Evolutionary conservation across 108 stramenopile genomes (phyloP).

Genomic region (Phaeodactylum tricornutum): DNA sequence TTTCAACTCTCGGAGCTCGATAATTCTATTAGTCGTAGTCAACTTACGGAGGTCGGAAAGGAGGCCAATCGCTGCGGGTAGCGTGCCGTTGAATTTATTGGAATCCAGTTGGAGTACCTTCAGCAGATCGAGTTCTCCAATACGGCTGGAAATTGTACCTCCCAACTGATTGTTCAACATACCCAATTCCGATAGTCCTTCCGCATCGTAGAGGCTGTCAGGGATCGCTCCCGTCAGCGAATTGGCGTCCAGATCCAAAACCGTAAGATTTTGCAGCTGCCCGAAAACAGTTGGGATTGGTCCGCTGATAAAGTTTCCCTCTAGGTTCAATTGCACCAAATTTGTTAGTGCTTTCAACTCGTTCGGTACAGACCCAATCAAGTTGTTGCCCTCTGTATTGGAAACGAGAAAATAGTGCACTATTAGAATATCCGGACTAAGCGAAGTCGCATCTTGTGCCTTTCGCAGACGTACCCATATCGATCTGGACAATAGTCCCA

Average conservation of each 20-base stretch:
- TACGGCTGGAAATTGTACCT: slow-evolving; percentile 1
- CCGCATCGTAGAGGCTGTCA: slow-evolving; percentile 10
- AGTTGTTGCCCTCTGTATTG: slow-evolving; percentile 21
- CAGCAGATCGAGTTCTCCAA: not conserved
- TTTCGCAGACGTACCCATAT: too few species aligned
- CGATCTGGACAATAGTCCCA: too few species aligned
- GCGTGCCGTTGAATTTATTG: slow-evolving; percentile 6
- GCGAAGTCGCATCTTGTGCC: too few species aligned
- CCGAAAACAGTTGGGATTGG: slow-evolving; percentile 39
- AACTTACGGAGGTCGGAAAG: too few species aligned
- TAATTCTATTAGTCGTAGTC: too few species aligned
- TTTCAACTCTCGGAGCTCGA: too few species aligned
- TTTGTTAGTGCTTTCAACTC: slow-evolving; percentile 32
- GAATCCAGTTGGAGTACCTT: slow-evolving; percentile 5
- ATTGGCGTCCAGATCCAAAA: slow-evolving; percentile 22
- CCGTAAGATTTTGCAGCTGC: slow-evolving; percentile 14
- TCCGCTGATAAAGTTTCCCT: slow-evolving; percentile 51
- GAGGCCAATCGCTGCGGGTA: slow-evolving; percentile 10
- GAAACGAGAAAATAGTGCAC: too few species aligned
- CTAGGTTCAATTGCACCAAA: slow-evolving; percentile 37
- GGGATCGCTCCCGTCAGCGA: slow-evolving; percentile 20
- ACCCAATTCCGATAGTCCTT: not conserved
- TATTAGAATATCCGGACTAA: too few species aligned
- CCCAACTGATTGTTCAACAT: not conserved
- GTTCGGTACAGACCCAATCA: slow-evolving; percentile 51